Evolutionary conservation across 768 basidiomycete species (phyloP).

Genomic region (Macrocybe gigantea): DNA sequence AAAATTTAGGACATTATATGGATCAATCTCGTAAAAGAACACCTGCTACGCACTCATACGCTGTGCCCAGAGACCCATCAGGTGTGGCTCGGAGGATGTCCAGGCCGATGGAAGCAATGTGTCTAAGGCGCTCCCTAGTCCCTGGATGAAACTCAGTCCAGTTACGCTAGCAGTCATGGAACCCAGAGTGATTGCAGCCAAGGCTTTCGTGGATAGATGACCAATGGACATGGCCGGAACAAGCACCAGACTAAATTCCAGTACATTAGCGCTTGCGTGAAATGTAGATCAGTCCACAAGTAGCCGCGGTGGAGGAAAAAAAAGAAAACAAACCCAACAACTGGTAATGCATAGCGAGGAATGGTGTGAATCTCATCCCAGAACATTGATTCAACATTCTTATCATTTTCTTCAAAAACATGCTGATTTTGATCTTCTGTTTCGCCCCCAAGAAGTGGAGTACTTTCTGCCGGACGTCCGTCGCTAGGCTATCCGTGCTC

Average conservation of each 20-base stretch:
- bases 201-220: constrained; percentile 80
- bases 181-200: constrained; percentile 75
- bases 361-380: constrained; percentile 56
- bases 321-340: constrained; percentile 50
- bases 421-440: no score
- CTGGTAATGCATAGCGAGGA: constrained; percentile 58
- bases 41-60: constrained; percentile 44
- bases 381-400: constrained; percentile 26
- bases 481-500: no score
- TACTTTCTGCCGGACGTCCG: no score
- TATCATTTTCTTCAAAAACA: constrained; percentile 4
- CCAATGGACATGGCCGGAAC: constrained; percentile 75
- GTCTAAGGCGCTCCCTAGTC: constrained; percentile 83
- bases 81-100: constrained; percentile 80
- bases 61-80: constrained; percentile 88
- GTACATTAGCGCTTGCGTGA: neutral
- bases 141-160: constrained; percentile 73
- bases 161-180: constrained; percentile 73
- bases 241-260: constrained; percentile 5
- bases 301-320: neutral
- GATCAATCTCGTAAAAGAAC: no score
- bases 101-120: constrained; percentile 94
- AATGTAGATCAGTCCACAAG: neutral
- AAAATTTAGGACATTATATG: no score
- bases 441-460: no score